Percentiles rank a stretch among this genome's conserved stretches.
Evolutionary conservation across 257 asterid species (phyloP).

Genomic region (Lycium barbarum): DNA sequence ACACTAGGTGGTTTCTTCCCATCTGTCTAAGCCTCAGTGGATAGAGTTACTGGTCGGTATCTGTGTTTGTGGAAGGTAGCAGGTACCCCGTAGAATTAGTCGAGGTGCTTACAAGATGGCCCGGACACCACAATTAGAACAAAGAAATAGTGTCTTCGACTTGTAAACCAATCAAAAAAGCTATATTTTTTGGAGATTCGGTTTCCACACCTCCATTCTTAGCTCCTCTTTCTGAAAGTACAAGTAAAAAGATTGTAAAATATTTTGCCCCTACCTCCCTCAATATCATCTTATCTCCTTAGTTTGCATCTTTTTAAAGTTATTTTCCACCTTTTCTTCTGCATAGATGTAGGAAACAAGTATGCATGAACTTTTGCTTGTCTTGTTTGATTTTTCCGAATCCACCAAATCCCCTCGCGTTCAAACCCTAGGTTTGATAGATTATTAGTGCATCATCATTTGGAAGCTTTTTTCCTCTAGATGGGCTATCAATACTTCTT

Average conservation of each 20-base stretch:
- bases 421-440: not conserved
- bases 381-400: not conserved
- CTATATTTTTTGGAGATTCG: not conserved
- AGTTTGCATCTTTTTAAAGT: not conserved
- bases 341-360: not conserved
- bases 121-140: no score
- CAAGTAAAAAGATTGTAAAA: not conserved
- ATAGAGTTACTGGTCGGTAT: no score
- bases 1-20: no score
- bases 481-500: slow-evolving; percentile 16
- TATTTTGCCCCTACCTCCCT: not conserved
- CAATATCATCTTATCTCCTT: slow-evolving; percentile 3
- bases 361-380: not conserved
- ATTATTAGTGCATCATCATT: not conserved
- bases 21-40: no score
- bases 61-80: no score
- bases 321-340: not conserved
- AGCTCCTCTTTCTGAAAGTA: not conserved
- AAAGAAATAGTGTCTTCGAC: not conserved
- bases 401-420: not conserved
- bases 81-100: no score
- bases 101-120: no score
- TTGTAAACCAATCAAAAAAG: not conserved
- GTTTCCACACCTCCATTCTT: not conserved
- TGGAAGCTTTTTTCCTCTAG: not conserved